Conservation (phyloP, 805 yeast genomes). For the Monosporozyma unispora region DNA sequence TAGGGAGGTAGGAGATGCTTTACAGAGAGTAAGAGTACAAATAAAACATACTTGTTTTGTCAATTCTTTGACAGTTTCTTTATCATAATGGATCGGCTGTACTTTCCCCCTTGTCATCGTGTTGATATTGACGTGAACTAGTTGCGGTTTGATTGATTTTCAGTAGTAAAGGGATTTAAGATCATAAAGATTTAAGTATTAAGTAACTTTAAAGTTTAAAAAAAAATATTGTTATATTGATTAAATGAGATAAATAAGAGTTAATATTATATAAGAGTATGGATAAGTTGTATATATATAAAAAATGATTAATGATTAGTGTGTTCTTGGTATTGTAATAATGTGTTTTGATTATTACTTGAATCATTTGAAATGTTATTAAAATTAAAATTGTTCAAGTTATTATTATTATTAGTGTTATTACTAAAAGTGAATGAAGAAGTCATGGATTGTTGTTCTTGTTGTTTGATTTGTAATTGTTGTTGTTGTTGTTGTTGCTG, state of each 20-base stretch:
- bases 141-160: background rate
- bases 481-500: background rate
- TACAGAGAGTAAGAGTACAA: too few relatives aligned
- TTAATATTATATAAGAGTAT: background rate
- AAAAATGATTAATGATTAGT: background rate
- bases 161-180: too few relatives aligned
- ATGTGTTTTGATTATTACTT: background rate
- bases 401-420: background rate
- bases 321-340: background rate
- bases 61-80: slow-evolving; percentile 29
- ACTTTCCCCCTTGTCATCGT: slow-evolving; percentile 18
- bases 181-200: background rate
- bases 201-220: too few relatives aligned
- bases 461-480: background rate
- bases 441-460: background rate
- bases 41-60: slow-evolving; percentile 28
- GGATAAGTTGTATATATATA: background rate
- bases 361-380: background rate
- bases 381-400: background rate
- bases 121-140: background rate
- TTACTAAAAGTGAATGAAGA: background rate
- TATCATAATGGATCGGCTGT: slow-evolving; percentile 34
- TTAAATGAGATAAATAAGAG: background rate
- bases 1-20: background rate
- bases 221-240: background rate